Base-by-base conservation (phyloP, 768 basidiomycete species). In the Lyophyllum atratum region DNA sequence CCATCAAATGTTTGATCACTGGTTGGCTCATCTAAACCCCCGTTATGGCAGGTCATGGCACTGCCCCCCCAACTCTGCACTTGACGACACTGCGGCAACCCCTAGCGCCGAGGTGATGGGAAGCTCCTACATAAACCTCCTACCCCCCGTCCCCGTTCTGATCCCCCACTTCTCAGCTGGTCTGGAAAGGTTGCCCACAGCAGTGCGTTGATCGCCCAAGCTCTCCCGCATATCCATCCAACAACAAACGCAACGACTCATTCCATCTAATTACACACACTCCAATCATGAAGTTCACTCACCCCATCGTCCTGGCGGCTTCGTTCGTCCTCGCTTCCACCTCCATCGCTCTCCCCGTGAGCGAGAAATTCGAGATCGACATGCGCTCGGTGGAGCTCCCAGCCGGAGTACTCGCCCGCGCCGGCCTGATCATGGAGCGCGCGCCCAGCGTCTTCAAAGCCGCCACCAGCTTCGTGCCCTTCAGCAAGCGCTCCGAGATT, bases 101-200 rank as follows among this genome's bases (percentile, higher is more conserved):
- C 26, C 17, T 2, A 47, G 19, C 19, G 22, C 43, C 43, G 43
- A 44, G 11, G 15, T 44, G 43, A 44, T 44, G 43, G 43, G 22
- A 11, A 4, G 21, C 14, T 7, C 24, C 17, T 39, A 26, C 52
- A 47, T 55, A 59, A 59, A 46, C 9, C 17, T 28, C 26, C 1
- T 15, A 10, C 29, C 8, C 8, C 37, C 11, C 14, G 4, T 6
- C 12, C n/a, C 21, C 8, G 9, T 42, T 28, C 14, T 21, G 6
- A 49, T 49, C 40, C 53, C 56, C 47, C 46, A 44, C 47, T 59
- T 62, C 52, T 62, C 58, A 62, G 58, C 58, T 56, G 61, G 61
- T 56, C 58, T 59, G 59, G 47, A 59, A 46, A 39, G 28, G 42
- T 47, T 50, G 28, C 52, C 52, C 54, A 43, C 53, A 4, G 4